Percentiles rank a stretch among this genome's conserved stretches.
Conservation (phyloP, 805 yeast genomes). For the Candida yuanshanica region DNA sequence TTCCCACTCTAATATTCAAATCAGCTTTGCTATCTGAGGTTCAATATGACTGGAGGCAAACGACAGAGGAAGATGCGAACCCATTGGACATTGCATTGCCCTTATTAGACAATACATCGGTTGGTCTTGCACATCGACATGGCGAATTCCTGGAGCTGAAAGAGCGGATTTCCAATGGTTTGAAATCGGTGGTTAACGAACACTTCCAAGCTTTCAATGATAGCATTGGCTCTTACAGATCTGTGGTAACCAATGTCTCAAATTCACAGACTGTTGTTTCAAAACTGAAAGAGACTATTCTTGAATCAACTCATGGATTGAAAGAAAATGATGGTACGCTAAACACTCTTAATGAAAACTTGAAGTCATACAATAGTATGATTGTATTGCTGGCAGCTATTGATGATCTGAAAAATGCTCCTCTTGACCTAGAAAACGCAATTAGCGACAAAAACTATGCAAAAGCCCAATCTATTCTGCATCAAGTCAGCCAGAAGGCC, state of each 20-base stretch:
- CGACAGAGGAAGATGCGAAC: slow-evolving; percentile 53
- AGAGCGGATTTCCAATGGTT: slow-evolving; percentile 46
- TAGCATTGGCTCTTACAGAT: slow-evolving; percentile 78
- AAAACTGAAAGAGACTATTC: slow-evolving; percentile 41
- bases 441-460: slow-evolving; percentile 68
- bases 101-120: slow-evolving; percentile 78
- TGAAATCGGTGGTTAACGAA: slow-evolving; percentile 69
- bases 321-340: slow-evolving; percentile 4
- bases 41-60: slow-evolving; percentile 42
- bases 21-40: slow-evolving; percentile 24
- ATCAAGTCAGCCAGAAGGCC: slow-evolving; percentile 38
- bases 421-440: slow-evolving; percentile 57
- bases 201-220: slow-evolving; percentile 82
- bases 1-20: background rate
- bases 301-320: slow-evolving; percentile 1
- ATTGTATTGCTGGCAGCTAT: slow-evolving; percentile 66
- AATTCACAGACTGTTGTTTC: slow-evolving; percentile 58
- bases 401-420: slow-evolving; percentile 50
- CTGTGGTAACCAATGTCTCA: slow-evolving; percentile 55
- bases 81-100: slow-evolving; percentile 84
- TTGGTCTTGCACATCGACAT: slow-evolving; percentile 77
- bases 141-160: slow-evolving; percentile 62
- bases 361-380: slow-evolving; percentile 59
- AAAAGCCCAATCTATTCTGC: slow-evolving; percentile 54
- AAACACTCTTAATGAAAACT: slow-evolving; percentile 49